Evolutionary conservation across 768 basidiomycete genomes (phyloP), one percentile per base, ranked within the genome.

Genomic region (Sarcodon sp.): DNA sequence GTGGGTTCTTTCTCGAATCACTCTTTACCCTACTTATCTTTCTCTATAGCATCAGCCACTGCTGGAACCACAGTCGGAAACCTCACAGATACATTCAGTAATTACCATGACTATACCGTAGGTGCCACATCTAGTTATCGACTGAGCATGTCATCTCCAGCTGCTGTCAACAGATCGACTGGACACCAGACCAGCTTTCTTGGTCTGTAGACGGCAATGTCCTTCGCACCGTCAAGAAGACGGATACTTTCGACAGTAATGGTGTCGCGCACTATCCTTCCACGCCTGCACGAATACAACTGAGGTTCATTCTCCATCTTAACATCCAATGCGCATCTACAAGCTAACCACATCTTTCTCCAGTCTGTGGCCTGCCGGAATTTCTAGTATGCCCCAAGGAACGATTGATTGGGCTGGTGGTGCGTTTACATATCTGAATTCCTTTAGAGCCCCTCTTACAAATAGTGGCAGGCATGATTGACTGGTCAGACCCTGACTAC

Each of bases 301-400:
- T 92, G 49, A 85, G 82, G 84, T 83, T 15, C 16, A 9, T n/a
- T 33, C 44, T 46, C 35, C 18, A 35, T n/a, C 6, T 8, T n/a
- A 31, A n/a, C 16, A n/a, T 33, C 4, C 12, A 41, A 7, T 13
- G 15, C 12, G 27, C 27, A 0, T n/a, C 8, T 16, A 44, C 43
- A 16, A 32, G n/a, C 35, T 13, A 35, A 18, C 16, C 21, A 49
- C n/a, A 41, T 5, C 35, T 35, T 27, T 27, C 18, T 13, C 4
- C 43, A 69, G 83, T 51, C 54, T 91, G 47, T 91, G 88, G 87
- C 83, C 87, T n/a, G 83, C 83, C 6, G 89, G 88, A 33, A 80
- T 86, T 57, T 49, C 68, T 35, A 57, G 69, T 7, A 71, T 69
- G 33, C 68, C 86, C 7, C 63, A 67, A 44, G 89, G 89, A 21